phyloP scores from a whole-genome alignment of 2,329 filamentous ascomycete genomes.

The Aspergillus thermomutatus region DNA sequence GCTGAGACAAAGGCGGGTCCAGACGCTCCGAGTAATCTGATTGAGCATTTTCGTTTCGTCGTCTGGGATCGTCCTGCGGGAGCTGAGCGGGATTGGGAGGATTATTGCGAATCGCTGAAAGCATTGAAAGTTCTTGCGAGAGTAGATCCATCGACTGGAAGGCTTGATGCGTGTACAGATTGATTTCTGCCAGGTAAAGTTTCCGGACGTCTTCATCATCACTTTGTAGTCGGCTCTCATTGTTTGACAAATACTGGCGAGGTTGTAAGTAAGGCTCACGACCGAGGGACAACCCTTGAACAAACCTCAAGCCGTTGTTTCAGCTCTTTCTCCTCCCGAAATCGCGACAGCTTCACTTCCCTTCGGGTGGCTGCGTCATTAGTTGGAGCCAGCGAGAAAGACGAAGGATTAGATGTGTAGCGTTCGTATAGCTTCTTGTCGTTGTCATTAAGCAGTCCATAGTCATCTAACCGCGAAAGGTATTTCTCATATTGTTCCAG shows the following conservation, averaged over 20 bases:
- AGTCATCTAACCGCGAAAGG: slow-evolving; percentile 71
- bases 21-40: slow-evolving; percentile 69
- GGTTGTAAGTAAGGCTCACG: slow-evolving; percentile 25
- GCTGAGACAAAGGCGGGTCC: slow-evolving; percentile 59
- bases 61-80: slow-evolving; percentile 36
- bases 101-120: slow-evolving; percentile 64
- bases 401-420: slow-evolving; percentile 68
- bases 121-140: slow-evolving; percentile 77
- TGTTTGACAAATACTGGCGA: slow-evolving; percentile 56
- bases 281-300: slow-evolving; percentile 13
- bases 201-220: slow-evolving; percentile 84
- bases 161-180: slow-evolving; percentile 70
- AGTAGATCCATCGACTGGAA: slow-evolving; percentile 87
- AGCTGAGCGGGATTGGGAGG: slow-evolving; percentile 39
- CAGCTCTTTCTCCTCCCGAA: slow-evolving; percentile 79
- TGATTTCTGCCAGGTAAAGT: slow-evolving; percentile 72
- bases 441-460: slow-evolving; percentile 64
- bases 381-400: slow-evolving; percentile 68
- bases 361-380: slow-evolving; percentile 67
- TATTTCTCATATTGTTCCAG: slow-evolving; percentile 74
- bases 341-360: slow-evolving; percentile 81
- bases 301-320: slow-evolving; percentile 74
- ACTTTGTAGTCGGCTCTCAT: slow-evolving; percentile 60
- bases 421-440: slow-evolving; percentile 68
- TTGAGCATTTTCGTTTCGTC: slow-evolving; percentile 48